Evolutionary conservation across 1,284 basidiomycete genomes (phyloP), one percentile per base, ranked within the genome.

Genomic region (Microbotryum saponariae): DNA sequence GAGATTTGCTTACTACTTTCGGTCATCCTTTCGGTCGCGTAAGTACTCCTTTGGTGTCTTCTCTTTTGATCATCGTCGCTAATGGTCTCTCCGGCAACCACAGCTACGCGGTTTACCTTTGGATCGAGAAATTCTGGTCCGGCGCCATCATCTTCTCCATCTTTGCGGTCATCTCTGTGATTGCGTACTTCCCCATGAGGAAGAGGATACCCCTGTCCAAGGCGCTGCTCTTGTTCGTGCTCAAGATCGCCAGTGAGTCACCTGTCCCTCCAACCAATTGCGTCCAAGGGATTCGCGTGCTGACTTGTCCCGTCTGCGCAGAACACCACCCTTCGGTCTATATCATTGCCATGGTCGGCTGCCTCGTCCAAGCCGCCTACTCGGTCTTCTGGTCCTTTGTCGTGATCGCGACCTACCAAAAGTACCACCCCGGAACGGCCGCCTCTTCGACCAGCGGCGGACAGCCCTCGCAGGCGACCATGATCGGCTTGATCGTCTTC

Each of bases 281-380:
- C 52, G 0, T 56, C 23, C 21, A 14, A 18, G 23, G 29, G n/a
- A 23, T 29, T 10, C 25, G 25, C 33, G 3, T 25, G 31, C 46
- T 56, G 55, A 33, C 51, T 52, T 29, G 6, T 33, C 18, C 31
- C 21, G 27, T 45, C 27, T 27, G 90, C 47, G 82, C 86, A 51
- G 90, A 90, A 72, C 86, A 88, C 70, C 87, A 91, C 75, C 83
- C 80, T 61, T 85, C 83, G 51, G 88, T 91, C 27, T 91, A 88
- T 72, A 77, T 83, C n/a, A 86, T 91, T 18, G 86, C 86, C 1
- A 82, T 92, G 67, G 67, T 80, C 42, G 84, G 86, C 2, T 77
- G 91, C 10, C 69, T 89, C 56, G 55, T 89, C 2, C 87, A 91
- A 71, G 82, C 88, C 1, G 83, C 80, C 7, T 72, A 72, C 58